These are phyloP conservation scores for Erythrobasidium hasegawianum DNA, from an alignment of 1,284 basidiomycete genomes.

Conservation along the genomic window DNA sequence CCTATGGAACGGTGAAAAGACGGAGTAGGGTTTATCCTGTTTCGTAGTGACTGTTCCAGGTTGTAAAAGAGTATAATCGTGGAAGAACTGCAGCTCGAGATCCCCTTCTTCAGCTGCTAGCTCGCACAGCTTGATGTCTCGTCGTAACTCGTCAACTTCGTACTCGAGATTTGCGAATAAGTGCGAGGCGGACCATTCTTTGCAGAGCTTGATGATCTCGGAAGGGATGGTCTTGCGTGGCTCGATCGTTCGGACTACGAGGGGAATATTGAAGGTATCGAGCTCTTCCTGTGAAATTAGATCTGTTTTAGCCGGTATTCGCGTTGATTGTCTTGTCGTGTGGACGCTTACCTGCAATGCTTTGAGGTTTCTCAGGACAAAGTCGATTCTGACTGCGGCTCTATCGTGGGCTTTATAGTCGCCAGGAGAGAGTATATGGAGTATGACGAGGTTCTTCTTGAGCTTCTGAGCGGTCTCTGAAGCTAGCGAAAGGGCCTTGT, in stretches of 20 bases:
- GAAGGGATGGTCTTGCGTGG: slow-evolving; percentile 55
- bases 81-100: slow-evolving; percentile 62
- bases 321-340: too few relatives aligned
- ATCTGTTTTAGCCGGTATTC: too few relatives aligned
- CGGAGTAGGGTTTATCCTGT: slow-evolving; percentile 64
- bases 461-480: slow-evolving; percentile 62
- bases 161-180: slow-evolving; percentile 85
- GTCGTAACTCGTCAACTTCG: slow-evolving; percentile 84
- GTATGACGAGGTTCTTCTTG: slow-evolving; percentile 64
- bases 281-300: slow-evolving; percentile 59
- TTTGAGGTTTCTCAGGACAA: slow-evolving; percentile 71
- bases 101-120: slow-evolving; percentile 55
- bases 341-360: slow-evolving; percentile 57
- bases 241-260: slow-evolving; percentile 60
- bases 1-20: slow-evolving; percentile 65
- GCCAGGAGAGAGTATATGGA: slow-evolving; percentile 76
- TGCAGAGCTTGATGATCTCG: slow-evolving; percentile 57
- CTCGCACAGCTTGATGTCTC: slow-evolving; percentile 65
- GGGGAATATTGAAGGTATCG: slow-evolving; percentile 67
- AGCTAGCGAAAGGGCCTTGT: slow-evolving; percentile 70
- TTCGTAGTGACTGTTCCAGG: slow-evolving; percentile 72
- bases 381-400: slow-evolving; percentile 74
- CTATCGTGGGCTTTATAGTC: slow-evolving; percentile 82
- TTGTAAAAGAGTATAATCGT: slow-evolving; percentile 75
- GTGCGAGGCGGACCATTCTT: slow-evolving; percentile 53